Evolutionary conservation across 2,329 filamentous ascomycete species (phyloP).

Genomic region (Capronia americana): DNA sequence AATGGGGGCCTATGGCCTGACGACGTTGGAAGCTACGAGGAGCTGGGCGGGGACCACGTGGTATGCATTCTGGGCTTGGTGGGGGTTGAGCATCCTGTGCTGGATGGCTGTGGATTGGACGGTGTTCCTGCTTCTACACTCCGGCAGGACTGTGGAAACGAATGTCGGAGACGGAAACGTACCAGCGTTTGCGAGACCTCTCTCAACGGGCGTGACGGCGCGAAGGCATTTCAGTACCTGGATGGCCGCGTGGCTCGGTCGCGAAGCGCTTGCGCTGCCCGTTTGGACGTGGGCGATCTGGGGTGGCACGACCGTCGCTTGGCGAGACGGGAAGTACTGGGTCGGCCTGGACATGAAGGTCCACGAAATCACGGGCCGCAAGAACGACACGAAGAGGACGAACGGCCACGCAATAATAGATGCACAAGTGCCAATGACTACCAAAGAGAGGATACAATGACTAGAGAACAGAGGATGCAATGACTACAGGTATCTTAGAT

Average conservation of each 20-base stretch:
- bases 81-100: slow-evolving; percentile 66
- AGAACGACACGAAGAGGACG: not conserved
- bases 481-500: not conserved
- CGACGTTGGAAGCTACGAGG: slow-evolving; percentile 64
- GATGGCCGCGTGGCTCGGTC: slow-evolving; percentile 81
- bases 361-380: slow-evolving; percentile 56
- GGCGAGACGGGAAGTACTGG: slow-evolving; percentile 82
- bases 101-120: slow-evolving; percentile 82
- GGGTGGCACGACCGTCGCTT: slow-evolving; percentile 84
- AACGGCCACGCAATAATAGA: slow-evolving; percentile 13
- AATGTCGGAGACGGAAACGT: slow-evolving; percentile 55
- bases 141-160: slow-evolving; percentile 68
- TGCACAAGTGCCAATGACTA: too few relatives aligned
- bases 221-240: slow-evolving; percentile 70
- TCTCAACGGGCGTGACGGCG: not conserved
- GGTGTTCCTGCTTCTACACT: slow-evolving; percentile 76
- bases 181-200: slow-evolving; percentile 70
- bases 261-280: slow-evolving; percentile 81
- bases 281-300: slow-evolving; percentile 91
- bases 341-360: slow-evolving; percentile 87
- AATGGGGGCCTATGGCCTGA: slow-evolving; percentile 79
- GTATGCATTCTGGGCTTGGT: slow-evolving; percentile 68
- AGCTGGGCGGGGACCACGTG: slow-evolving; percentile 69
- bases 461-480: not conserved
- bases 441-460: not conserved